phyloP scores from a whole-genome alignment of 192 early-diverging fungal genomes.

The Helicostylum pulchrum region DNA sequence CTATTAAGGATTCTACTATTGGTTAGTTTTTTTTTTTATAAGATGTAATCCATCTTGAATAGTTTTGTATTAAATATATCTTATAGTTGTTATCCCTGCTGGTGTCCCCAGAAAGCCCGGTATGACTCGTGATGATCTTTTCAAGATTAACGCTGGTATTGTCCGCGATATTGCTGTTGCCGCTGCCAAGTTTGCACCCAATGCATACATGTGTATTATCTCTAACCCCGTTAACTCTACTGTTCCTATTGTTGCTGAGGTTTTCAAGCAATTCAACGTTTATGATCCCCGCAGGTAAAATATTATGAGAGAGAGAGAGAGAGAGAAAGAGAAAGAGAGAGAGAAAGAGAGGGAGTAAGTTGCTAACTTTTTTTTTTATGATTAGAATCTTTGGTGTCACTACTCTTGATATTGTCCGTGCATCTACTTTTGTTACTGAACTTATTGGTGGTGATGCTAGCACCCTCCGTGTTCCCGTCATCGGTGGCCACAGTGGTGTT shows the following conservation, averaged over 20 bases:
- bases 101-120: slow-evolving; percentile 98
- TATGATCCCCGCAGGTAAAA: slow-evolving; percentile 61
- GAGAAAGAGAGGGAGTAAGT: too few relatives aligned
- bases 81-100: slow-evolving; percentile 88
- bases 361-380: slow-evolving; percentile 1
- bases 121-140: slow-evolving; percentile 98
- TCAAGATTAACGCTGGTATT: slow-evolving; percentile 96
- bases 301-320: background rate
- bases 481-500: slow-evolving; percentile 95
- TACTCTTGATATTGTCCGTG: slow-evolving; percentile 95
- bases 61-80: background rate
- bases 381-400: slow-evolving; percentile 93
- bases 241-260: slow-evolving; percentile 91
- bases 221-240: slow-evolving; percentile 99
- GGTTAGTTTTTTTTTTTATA: slow-evolving; percentile 13
- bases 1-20: slow-evolving; percentile 57
- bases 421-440: slow-evolving; percentile 91
- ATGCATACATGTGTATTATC: slow-evolving; percentile 67
- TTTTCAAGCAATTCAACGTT: slow-evolving; percentile 78
- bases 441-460: slow-evolving; percentile 67
- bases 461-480: slow-evolving; percentile 76
- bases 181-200: slow-evolving; percentile 55
- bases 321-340: too few relatives aligned
- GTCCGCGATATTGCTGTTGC: slow-evolving; percentile 78
- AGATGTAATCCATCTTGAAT: background rate